Conservation (phyloP, 1,284 basidiomycete genomes). For the Ceratobasidium sp. region DNA sequence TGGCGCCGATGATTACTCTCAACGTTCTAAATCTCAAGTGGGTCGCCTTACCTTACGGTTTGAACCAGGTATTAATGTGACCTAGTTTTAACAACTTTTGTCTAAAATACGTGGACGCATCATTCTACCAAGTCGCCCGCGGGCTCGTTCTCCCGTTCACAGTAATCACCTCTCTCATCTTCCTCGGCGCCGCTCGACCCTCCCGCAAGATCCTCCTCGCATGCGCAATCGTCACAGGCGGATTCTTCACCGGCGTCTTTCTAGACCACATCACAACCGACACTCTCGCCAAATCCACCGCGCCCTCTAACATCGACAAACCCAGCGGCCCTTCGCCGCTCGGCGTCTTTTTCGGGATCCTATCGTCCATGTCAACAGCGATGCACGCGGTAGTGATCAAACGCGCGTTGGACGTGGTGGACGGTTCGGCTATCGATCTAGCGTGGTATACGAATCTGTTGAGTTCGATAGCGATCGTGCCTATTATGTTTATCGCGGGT, state of each 20-base stretch:
- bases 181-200: constrained; percentile 76
- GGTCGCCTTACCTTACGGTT: constrained; percentile 48
- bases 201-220: constrained; percentile 77
- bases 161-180: constrained; percentile 79
- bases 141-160: constrained; percentile 90
- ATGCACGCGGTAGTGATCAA: constrained; percentile 91
- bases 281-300: constrained; percentile 8
- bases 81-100: constrained; percentile 89
- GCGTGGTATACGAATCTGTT: constrained; percentile 89
- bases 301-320: not conserved
- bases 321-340: constrained; percentile 56
- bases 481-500: constrained; percentile 77
- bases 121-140: constrained; percentile 92
- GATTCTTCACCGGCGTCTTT: constrained; percentile 89
- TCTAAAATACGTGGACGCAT: constrained; percentile 91
- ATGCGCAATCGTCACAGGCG: constrained; percentile 80
- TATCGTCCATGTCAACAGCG: constrained; percentile 83
- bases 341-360: constrained; percentile 81
- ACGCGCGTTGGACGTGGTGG: constrained; percentile 78
- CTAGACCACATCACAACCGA: constrained; percentile 75
- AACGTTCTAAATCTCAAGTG: constrained; percentile 87
- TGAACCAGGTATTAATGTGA: constrained; percentile 21
- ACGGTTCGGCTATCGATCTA: constrained; percentile 81
- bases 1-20: constrained; percentile 78
- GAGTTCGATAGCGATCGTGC: constrained; percentile 73